These are phyloP conservation scores for Candida adriatica DNA, from an alignment of 805 yeast genomes.

Conservation along the genomic window DNA sequence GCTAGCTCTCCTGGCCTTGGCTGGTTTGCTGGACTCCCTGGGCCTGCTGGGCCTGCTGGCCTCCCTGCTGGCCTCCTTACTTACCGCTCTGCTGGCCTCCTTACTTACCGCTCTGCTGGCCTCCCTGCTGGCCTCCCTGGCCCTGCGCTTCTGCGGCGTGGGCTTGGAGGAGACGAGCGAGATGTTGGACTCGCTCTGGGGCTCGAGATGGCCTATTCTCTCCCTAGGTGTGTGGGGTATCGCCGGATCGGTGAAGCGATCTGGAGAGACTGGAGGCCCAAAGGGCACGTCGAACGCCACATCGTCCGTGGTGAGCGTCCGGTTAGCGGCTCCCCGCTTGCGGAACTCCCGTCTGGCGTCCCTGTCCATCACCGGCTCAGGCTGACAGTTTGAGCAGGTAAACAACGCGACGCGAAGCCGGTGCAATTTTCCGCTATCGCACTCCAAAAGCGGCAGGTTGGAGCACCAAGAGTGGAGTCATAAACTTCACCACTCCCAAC, in stretches of 20 bases:
- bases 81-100: neutral
- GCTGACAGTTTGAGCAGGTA: too few species aligned
- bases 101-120: neutral
- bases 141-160: constrained; percentile 6
- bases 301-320: neutral
- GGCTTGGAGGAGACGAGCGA: constrained; percentile 10
- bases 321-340: neutral
- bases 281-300: neutral
- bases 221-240: constrained; percentile 1
- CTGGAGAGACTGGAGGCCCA: neutral
- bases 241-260: neutral
- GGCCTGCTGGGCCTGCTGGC: constrained; percentile 1
- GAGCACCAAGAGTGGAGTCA: too few species aligned
- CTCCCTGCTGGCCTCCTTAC: neutral
- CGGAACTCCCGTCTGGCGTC: neutral
- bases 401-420: too few species aligned
- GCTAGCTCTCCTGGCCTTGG: constrained; percentile 1
- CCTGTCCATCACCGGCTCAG: neutral
- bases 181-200: constrained; percentile 6
- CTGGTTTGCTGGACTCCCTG: constrained; percentile 2
- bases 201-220: constrained; percentile 4
- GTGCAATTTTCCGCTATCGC: too few species aligned
- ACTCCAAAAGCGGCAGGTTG: too few species aligned
- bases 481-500: too few species aligned
- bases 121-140: neutral